Conservation (phyloP, 495 filamentous ascomycete species). For the Podospora tetraspora region DNA sequence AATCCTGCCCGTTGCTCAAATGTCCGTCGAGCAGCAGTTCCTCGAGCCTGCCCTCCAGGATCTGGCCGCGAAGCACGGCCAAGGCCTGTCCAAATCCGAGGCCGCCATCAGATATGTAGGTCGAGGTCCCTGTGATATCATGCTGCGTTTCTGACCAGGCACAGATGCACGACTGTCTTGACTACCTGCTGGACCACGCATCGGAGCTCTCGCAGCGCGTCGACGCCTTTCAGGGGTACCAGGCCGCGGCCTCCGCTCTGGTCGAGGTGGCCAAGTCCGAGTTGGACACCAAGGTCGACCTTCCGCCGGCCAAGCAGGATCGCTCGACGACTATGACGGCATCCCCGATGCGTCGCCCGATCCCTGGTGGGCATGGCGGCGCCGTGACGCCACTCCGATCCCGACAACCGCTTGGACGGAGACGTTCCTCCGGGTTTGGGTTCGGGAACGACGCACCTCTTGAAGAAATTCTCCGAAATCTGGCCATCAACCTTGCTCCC, state of each 20-base stretch:
- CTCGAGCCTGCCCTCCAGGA: constrained; percentile 49
- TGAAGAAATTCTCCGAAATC: constrained; percentile 27
- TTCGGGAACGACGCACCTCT: constrained; percentile 25
- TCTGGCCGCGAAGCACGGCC: constrained; percentile 33
- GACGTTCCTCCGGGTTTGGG: constrained; percentile 29
- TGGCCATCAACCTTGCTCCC: constrained; percentile 29
- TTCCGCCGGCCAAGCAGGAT: constrained; percentile 8
- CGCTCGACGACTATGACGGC: constrained; percentile 8
- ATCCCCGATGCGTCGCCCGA: constrained; percentile 19
- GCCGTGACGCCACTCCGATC: constrained; percentile 24
- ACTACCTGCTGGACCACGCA: constrained; percentile 33
- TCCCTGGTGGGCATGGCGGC: constrained; percentile 10
- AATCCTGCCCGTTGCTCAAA: constrained; percentile 56
- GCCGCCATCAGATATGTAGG: constrained; percentile 41
- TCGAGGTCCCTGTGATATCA: neutral
- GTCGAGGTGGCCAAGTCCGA: constrained; percentile 25
- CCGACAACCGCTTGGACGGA: constrained; percentile 18
- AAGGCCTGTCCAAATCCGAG: constrained; percentile 30
- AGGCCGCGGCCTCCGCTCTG: constrained; percentile 25
- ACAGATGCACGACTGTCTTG: constrained; percentile 36
- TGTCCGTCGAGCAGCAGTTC: constrained; percentile 57
- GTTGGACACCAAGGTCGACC: constrained; percentile 12
- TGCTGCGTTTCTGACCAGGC: neutral
- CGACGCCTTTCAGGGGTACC: constrained; percentile 28
- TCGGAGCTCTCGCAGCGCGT: constrained; percentile 24